Percentiles rank a stretch among this genome's conserved stretches.
Conservation (phyloP, 2,329 filamentous ascomycete genomes). For the Aspergillus fructus region DNA sequence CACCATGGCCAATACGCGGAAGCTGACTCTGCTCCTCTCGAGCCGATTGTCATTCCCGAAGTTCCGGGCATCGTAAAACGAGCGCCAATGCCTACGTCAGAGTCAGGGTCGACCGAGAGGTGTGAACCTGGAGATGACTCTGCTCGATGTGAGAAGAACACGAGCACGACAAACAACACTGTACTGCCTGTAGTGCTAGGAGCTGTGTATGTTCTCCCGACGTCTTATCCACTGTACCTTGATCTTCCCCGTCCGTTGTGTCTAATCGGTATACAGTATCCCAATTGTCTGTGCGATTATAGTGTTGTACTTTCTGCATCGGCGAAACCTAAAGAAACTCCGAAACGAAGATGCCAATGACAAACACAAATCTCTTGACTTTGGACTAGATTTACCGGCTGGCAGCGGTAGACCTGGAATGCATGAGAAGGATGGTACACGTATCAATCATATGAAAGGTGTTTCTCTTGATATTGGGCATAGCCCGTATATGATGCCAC, state of each 20-base stretch:
- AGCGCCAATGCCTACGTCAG: slow-evolving; percentile 21
- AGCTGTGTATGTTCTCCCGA: slow-evolving; percentile 59
- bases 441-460: slow-evolving; percentile 46
- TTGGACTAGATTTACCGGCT: slow-evolving; percentile 66
- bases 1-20: slow-evolving; percentile 27
- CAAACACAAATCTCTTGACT: slow-evolving; percentile 88
- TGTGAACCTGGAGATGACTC: slow-evolving; percentile 27
- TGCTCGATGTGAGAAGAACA: slow-evolving; percentile 58
- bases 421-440: slow-evolving; percentile 50
- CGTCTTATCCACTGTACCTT: neutral
- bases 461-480: slow-evolving; percentile 65
- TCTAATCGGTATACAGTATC: slow-evolving; percentile 58
- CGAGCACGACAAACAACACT: slow-evolving; percentile 52
- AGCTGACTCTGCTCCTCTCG: slow-evolving; percentile 19
- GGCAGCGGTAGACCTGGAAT: slow-evolving; percentile 51
- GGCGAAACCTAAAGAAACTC: slow-evolving; percentile 71
- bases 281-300: slow-evolving; percentile 67
- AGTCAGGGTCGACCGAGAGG: slow-evolving; percentile 14
- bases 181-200: slow-evolving; percentile 68
- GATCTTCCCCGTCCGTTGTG: neutral
- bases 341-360: slow-evolving; percentile 77
- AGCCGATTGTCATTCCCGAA: slow-evolving; percentile 25
- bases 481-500: slow-evolving; percentile 87
- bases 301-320: slow-evolving; percentile 74
- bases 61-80: slow-evolving; percentile 30